These are phyloP conservation scores for Epicoccum sorghinum DNA, from an alignment of 2,329 filamentous ascomycete species.

Conservation along the genomic window DNA sequence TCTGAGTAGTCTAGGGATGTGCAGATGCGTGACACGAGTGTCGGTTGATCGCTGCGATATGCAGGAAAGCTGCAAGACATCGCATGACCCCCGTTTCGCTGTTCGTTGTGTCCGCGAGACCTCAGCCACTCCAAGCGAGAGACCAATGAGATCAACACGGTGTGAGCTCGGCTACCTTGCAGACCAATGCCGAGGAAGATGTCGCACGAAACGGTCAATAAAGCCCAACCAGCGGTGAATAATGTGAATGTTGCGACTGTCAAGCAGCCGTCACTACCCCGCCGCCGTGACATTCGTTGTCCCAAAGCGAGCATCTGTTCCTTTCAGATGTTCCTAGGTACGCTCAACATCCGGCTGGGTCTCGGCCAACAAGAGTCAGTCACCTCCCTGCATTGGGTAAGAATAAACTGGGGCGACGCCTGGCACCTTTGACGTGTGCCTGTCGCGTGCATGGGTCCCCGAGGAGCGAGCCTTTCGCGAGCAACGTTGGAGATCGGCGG, in stretches of 20 bases:
- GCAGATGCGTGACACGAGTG: background rate
- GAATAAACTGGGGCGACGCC: constrained; percentile 5
- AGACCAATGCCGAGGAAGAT: constrained; percentile 2
- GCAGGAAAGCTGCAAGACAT: constrained; percentile 16
- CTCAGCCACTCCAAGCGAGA: constrained; percentile 1
- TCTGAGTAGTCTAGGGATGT: constrained; percentile 1
- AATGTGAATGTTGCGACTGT: constrained; percentile 1
- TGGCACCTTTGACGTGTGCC: constrained; percentile 16
- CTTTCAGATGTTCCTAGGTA: constrained; percentile 3
- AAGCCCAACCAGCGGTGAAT: constrained; percentile 12
- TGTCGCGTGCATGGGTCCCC: constrained; percentile 6
- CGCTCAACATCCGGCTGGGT: background rate
- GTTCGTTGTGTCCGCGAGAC: constrained; percentile 7
- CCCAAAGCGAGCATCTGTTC: constrained; percentile 14
- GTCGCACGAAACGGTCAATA: constrained; percentile 2
- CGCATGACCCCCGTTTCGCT: constrained; percentile 16
- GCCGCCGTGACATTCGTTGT: constrained; percentile 5
- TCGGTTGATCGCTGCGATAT: constrained; percentile 7
- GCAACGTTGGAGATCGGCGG: constrained; percentile 17
- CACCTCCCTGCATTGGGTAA: constrained; percentile 8
- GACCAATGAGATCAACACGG: constrained; percentile 7
- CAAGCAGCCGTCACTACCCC: constrained; percentile 13
- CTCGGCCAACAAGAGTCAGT: constrained; percentile 15
- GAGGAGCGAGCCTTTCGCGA: constrained; percentile 8
- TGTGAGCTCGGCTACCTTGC: constrained; percentile 4